phyloP scores from a whole-genome alignment of 208 protist species.

The Leishmania martiniquensis region DNA sequence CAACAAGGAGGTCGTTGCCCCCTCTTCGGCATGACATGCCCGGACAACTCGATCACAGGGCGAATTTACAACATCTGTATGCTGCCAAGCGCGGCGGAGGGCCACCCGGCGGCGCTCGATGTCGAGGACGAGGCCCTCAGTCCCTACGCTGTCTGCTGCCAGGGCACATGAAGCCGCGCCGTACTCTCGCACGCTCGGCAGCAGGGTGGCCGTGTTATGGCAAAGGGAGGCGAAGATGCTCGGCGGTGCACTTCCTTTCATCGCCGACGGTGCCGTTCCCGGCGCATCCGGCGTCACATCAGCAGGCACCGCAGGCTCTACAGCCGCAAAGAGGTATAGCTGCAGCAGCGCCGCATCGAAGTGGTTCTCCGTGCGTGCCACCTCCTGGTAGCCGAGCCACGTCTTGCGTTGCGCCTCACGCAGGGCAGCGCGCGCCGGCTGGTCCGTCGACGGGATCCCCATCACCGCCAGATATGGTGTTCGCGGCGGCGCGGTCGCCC shows the following conservation, averaged over 20 bases:
- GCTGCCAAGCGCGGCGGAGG: not conserved
- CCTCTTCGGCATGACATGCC: not conserved
- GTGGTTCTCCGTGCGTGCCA: constrained; percentile 34
- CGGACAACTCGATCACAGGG: not conserved
- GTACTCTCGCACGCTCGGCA: constrained; percentile 22
- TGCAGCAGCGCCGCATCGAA: constrained; percentile 31
- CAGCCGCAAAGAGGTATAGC: constrained; percentile 29
- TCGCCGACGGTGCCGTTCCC: too few species aligned
- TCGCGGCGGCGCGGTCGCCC: not conserved
- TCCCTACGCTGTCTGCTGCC: too few species aligned
- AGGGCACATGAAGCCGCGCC: constrained; percentile 1
- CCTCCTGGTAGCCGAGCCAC: constrained; percentile 42
- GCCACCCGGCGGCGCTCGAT: not conserved
- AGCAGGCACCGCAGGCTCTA: too few species aligned
- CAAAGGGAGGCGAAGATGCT: not conserved
- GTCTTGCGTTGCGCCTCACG: constrained; percentile 43
- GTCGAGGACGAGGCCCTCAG: not conserved
- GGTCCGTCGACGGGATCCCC: constrained; percentile 54
- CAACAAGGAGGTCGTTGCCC: constrained; percentile 12
- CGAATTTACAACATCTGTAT: not conserved
- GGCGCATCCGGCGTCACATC: too few species aligned
- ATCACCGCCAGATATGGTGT: too few species aligned
- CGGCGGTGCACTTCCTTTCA: not conserved
- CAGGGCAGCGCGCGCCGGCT: constrained; percentile 16
- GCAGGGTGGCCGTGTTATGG: constrained; percentile 1